phyloP scores from a whole-genome alignment of 331 rosid genomes.

The Quercus phellos region DNA sequence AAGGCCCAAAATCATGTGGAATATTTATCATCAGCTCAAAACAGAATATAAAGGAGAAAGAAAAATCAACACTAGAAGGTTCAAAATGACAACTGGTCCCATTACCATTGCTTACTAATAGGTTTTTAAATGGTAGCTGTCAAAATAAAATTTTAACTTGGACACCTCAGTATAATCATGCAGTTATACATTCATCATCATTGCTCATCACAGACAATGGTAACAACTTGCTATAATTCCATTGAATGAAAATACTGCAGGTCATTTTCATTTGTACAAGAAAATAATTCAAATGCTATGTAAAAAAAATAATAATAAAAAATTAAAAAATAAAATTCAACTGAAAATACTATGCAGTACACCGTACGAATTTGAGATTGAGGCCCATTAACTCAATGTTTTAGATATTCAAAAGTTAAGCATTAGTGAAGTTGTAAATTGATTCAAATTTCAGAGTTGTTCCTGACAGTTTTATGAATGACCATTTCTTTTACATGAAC shows the following conservation, averaged over 20 bases:
- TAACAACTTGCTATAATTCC: not conserved
- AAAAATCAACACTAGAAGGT: not conserved
- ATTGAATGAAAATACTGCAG: not conserved
- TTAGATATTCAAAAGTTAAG: not conserved
- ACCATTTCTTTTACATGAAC: no score
- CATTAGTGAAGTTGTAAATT: not conserved
- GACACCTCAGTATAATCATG: not conserved
- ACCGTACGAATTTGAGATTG: not conserved
- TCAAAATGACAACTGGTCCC: not conserved
- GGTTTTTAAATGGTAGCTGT: not conserved
- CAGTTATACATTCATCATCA: not conserved
- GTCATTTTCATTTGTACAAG: not conserved
- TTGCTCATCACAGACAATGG: not conserved
- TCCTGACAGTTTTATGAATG: no score
- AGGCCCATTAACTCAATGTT: not conserved
- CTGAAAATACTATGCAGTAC: not conserved
- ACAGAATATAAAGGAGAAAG: not conserved
- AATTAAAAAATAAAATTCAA: not conserved
- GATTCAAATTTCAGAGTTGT: not conserved
- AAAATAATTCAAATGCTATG: not conserved
- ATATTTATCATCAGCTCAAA: not conserved
- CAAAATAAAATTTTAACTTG: not conserved
- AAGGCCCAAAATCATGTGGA: not conserved
- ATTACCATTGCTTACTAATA: not conserved
- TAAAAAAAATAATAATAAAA: no score